phyloP scores from a whole-genome alignment of 345 rosid species.

The Gynandropsis gynandra region DNA sequence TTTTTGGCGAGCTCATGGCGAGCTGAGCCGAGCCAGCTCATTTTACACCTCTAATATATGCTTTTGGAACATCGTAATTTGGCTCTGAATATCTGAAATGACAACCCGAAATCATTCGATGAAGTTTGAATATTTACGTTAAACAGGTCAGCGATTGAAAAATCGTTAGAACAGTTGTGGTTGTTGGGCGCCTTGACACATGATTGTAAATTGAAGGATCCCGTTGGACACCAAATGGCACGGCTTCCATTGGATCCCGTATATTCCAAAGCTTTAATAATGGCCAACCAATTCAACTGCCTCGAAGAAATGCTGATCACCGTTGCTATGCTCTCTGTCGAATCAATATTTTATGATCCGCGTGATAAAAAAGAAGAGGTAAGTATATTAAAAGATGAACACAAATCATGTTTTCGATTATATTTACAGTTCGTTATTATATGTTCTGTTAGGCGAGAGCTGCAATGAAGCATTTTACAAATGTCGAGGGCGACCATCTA shows the following conservation, averaged over 20 bases:
- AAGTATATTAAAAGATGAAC: conserved; percentile 5
- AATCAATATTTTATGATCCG: conserved; percentile 73
- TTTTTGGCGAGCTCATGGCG: too few relatives aligned
- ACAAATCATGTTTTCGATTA: background rate
- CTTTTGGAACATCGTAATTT: too few relatives aligned
- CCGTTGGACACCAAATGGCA: conserved; percentile 82
- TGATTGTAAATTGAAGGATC: conserved; percentile 75
- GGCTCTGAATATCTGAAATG: too few relatives aligned
- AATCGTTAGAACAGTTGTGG: conserved; percentile 71
- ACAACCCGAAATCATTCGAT: conserved; percentile 9
- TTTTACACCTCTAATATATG: too few relatives aligned
- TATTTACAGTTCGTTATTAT: conserved; percentile 10
- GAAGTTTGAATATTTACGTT: conserved; percentile 20
- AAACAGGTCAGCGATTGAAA: conserved; percentile 65
- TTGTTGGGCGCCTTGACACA: conserved; percentile 85
- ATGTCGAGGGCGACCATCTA: conserved; percentile 84
- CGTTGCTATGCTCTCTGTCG: conserved; percentile 87
- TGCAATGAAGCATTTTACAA: conserved; percentile 69
- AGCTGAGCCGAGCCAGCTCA: too few relatives aligned
- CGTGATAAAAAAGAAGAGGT: conserved; percentile 85
- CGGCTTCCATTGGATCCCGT: conserved; percentile 87
- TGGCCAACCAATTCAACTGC: conserved; percentile 76
- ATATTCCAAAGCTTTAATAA: conserved; percentile 77
- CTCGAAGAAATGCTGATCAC: conserved; percentile 89
- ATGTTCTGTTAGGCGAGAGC: conserved; percentile 53